These are phyloP conservation scores for Cnidoscolus chayamansa DNA, from an alignment of 441 rosid species.

Conservation along the genomic window DNA sequence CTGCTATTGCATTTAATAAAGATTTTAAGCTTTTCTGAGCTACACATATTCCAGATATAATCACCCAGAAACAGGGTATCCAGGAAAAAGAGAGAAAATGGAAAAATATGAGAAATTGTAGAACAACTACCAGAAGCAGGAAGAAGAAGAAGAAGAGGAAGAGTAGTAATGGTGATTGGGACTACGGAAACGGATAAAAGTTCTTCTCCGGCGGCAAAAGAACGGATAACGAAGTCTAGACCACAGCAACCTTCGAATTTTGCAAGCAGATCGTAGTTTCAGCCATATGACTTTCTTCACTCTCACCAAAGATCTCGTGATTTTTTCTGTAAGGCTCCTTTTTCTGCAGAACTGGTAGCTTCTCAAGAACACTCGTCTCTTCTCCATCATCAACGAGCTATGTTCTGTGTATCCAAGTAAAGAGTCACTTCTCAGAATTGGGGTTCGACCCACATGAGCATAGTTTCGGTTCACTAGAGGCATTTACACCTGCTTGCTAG, in stretches of 20 bases:
- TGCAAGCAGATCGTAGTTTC: slow-evolving; percentile 45
- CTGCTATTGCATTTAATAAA: neutral
- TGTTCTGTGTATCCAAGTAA: slow-evolving; percentile 25
- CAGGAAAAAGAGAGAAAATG: neutral
- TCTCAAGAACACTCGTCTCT: slow-evolving; percentile 70
- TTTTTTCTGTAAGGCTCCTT: slow-evolving; percentile 43
- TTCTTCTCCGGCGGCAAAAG: slow-evolving; percentile 36
- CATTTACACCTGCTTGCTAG: slow-evolving; percentile 5
- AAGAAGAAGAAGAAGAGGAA: slow-evolving; percentile 21
- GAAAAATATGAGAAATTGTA: neutral
- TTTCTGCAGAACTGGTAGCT: slow-evolving; percentile 80
- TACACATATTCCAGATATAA: neutral
- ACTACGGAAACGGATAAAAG: slow-evolving; percentile 36
- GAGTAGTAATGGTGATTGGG: slow-evolving; percentile 7
- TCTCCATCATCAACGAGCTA: slow-evolving; percentile 49
- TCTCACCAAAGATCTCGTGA: slow-evolving; percentile 41
- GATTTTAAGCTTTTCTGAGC: neutral
- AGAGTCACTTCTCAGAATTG: slow-evolving; percentile 17
- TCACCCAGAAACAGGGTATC: neutral
- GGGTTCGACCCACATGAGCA: slow-evolving; percentile 13
- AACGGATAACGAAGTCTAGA: slow-evolving; percentile 43
- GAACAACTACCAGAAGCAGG: slow-evolving; percentile 37
- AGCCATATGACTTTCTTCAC: slow-evolving; percentile 44
- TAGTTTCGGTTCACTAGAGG: slow-evolving; percentile 16
- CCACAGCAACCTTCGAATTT: slow-evolving; percentile 50